Base-by-base conservation (phyloP, 108 stramenopile genomes). In the Skeletonema marinoi region DNA sequence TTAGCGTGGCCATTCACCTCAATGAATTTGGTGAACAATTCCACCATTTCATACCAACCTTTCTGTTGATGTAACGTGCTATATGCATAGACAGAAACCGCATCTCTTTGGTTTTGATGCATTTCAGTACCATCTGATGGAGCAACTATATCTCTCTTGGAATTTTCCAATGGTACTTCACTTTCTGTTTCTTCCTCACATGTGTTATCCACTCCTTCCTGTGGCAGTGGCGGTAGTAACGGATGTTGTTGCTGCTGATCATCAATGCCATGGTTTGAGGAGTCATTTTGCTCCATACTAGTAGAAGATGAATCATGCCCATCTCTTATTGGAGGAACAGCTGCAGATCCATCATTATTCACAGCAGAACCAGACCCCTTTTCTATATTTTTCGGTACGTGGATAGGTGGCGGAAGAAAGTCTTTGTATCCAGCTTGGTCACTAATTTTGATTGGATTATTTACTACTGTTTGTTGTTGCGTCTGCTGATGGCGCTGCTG, bases 1-100 rank as follows among this genome's bases (percentile, higher is more conserved):
- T 69, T 31, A n/a, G 39, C 0, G 9, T 69, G 68, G 19, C 51
- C 68, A 54, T 69, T 38, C 14, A 51, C 19, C 29, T 48, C 32
- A 14, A 13, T 19, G 32, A 69, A 69, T 54, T 50, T 54, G 3
- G 30, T 32, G 48, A 69, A 56, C 51, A 69, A 35, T 16, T 48
- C 29, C 14, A 69, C 21, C 68, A 69, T 69, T 56, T 69, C 68
- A 3, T 56, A 17, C 68, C 68, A 69, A 14, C 48, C 19, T 69
- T 69, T 69, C 30, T 69, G 12, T 11, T 56, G 51, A 69, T 69
- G 50, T 14, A 14, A 38, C 2, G 68, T 56, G 30, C 21, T 35
- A 50, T 69, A 69, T 10, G 10, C 50, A 54, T 69, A 69, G 30
- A 69, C 32, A 32, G 68, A 10, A 3, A 69, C 14, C 0, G 1